phyloP scores from a whole-genome alignment of 1,284 basidiomycete species.

The Pholiota adiposa region DNA sequence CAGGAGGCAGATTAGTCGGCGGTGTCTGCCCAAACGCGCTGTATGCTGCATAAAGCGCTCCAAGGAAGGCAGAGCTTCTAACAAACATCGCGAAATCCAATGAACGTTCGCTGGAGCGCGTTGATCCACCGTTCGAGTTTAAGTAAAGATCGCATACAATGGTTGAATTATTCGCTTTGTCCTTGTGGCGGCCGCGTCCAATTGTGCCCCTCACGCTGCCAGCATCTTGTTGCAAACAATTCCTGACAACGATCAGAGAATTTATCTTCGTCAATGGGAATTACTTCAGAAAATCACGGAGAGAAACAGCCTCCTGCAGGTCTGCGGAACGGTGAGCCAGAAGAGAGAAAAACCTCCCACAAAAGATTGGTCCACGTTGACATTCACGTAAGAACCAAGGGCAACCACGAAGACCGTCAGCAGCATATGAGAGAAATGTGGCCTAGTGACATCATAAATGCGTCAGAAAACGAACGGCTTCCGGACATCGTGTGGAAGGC shows the following conservation, averaged over 20 bases:
- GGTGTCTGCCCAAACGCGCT: constrained; percentile 16
- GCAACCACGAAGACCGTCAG: not conserved
- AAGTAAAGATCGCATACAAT: not conserved
- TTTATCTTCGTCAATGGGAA: not conserved
- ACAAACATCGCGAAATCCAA: not conserved
- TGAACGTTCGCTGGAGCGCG: not conserved
- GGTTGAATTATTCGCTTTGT: not conserved
- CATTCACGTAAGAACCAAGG: not conserved
- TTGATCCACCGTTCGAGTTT: not conserved
- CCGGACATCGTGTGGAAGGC: not conserved
- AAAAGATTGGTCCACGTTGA: not conserved
- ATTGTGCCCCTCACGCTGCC: not conserved
- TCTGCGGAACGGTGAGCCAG: not conserved
- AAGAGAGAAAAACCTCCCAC: not conserved
- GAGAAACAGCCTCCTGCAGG: not conserved
- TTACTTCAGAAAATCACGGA: not conserved
- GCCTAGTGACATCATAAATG: not conserved
- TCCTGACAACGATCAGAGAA: not conserved
- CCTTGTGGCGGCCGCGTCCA: not conserved
- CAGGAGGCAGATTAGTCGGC: constrained; percentile 25
- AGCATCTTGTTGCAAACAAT: not conserved
- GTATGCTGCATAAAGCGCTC: constrained; percentile 7
- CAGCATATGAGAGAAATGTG: not conserved
- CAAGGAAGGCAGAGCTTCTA: not conserved
- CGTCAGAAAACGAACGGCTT: not conserved